Base-by-base conservation (phyloP, 2,329 filamentous ascomycete genomes). In the Hypoxylon sp. region DNA sequence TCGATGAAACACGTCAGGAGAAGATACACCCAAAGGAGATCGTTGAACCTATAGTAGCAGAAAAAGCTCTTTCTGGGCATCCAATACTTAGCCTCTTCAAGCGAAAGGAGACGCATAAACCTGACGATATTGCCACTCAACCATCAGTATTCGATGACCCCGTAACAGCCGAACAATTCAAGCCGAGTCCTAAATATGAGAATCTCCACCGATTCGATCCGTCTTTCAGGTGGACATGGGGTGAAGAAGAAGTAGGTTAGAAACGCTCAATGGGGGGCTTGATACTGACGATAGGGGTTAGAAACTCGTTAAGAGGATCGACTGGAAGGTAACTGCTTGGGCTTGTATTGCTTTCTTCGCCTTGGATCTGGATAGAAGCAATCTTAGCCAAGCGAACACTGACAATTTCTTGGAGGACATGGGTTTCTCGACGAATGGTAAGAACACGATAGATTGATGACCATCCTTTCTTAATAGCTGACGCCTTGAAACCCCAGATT, bases 281-380 rank as follows among this genome's bases (percentile, higher is more conserved):
- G 33, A 37, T 14, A 14, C 33, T 37, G 4, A 37, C 3, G 3
- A 6, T 4, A 11, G 11, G 14, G 33, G 5, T 1, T 63, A 74
- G 6, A 72, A 57, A 13, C 65, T 72, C 10, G 58, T 72, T 5
- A 71, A 68, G 13, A 80, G 86, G 80, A 83, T 87, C 44, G 85
- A 88, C 67, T 81, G 81, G 66, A 81, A 80, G 33, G 85, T 88
- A 42, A 85, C 82, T 56, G 73, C 80, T 0, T 88, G 84, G 82
- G 82, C 84, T 0, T 88, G 86, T 69, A 72, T 87, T 17, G 86
- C 86, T 79, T 86, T 87, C 77, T 85, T 87, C 61, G 83, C 84
- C 0, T 76, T 88, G 1, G 83, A 88, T 54, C 78, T 88, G n/a
- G 84, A 86, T 70, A 75, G 82, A 33, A 80, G 80, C 14, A 85